These are phyloP conservation scores for Coemansia sp. DNA, from an alignment of 192 early-diverging fungal species.

Conservation along the genomic window DNA sequence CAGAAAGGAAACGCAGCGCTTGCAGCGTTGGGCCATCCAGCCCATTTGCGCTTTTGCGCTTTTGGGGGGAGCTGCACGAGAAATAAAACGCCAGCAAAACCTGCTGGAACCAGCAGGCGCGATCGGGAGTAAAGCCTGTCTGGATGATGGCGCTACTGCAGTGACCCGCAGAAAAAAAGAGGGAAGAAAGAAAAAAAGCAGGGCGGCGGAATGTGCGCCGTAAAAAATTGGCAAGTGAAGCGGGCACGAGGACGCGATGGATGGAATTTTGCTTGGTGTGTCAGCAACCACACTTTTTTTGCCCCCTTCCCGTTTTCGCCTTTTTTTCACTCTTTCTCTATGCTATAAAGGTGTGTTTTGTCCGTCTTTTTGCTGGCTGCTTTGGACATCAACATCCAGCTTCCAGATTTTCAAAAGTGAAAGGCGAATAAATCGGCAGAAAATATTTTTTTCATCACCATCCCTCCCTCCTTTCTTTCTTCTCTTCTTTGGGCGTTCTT, in stretches of 20 bases:
- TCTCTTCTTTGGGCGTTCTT: slow-evolving; percentile 10
- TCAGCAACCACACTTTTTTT: neutral
- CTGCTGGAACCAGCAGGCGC: too few species aligned
- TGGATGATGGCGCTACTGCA: neutral
- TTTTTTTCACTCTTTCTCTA: neutral
- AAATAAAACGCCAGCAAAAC: neutral
- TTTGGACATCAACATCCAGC: neutral
- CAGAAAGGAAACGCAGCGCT: neutral
- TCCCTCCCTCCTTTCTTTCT: slow-evolving; percentile 7
- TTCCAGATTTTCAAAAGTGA: neutral
- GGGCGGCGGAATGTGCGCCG: too few species aligned
- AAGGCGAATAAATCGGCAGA: slow-evolving; percentile 13
- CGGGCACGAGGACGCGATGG: slow-evolving; percentile 12
- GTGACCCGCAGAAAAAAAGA: neutral
- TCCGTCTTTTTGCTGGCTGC: neutral
- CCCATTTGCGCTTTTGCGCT: neutral
- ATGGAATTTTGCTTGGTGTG: slow-evolving; percentile 10
- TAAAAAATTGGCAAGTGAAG: neutral
- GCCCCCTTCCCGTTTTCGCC: neutral
- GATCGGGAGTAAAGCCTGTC: too few species aligned
- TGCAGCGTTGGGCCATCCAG: neutral
- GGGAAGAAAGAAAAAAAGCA: neutral
- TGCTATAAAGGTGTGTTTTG: neutral
- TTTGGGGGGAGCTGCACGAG: neutral
- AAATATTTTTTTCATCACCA: too few species aligned